phyloP scores from a whole-genome alignment of 805 yeast genomes.

The Metschnikowia corniflorae region DNA sequence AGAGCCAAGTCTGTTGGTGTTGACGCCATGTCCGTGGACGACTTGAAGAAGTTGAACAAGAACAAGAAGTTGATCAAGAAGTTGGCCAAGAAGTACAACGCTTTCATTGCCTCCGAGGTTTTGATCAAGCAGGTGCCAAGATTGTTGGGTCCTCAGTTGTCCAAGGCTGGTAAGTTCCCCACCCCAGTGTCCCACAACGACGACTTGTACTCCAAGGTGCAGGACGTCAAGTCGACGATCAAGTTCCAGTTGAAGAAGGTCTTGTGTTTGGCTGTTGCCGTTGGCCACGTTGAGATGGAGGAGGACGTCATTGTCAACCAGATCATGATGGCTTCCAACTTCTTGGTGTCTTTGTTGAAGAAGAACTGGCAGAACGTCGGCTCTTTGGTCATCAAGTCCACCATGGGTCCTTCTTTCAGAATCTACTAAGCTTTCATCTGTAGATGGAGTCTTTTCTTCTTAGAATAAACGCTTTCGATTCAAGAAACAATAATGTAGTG shows the following conservation, averaged over 20 bases:
- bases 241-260: conserved; percentile 99
- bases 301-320: conserved; percentile 95
- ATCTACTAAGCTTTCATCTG: conserved; percentile 65
- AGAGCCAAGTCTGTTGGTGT: conserved; percentile 99
- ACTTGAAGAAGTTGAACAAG: conserved; percentile 99
- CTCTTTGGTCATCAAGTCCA: conserved; percentile 95
- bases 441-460: no score
- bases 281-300: conserved; percentile 99
- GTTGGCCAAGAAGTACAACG: conserved; percentile 99
- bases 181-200: conserved; percentile 99
- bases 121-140: conserved; percentile 99
- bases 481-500: no score
- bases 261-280: conserved; percentile 98
- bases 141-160: conserved; percentile 99
- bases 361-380: conserved; percentile 99
- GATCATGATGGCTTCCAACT: conserved; percentile 98
- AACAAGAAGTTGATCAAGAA: conserved; percentile 99
- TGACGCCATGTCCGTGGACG: conserved; percentile 99
- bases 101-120: conserved; percentile 98
- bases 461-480: conserved; percentile 6
- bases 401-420: conserved; percentile 99
- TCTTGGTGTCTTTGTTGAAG: conserved; percentile 98
- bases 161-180: conserved; percentile 99
- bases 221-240: conserved; percentile 98
- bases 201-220: conserved; percentile 92